Conservation (phyloP, 2,329 filamentous ascomycete species). For the Aspergillus oerlinghausenensis region DNA sequence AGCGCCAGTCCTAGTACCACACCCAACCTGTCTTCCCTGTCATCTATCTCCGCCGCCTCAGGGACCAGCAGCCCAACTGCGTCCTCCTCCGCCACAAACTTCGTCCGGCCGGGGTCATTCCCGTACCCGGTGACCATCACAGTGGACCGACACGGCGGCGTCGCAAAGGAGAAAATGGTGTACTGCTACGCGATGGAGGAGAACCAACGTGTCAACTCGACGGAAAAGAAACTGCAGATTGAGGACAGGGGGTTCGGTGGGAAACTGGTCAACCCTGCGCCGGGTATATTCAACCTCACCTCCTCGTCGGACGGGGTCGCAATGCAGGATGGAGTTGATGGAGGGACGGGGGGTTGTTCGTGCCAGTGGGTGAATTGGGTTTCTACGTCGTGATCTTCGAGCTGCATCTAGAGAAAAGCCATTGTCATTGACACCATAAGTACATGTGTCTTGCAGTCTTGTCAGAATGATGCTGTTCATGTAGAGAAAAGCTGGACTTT, state of each 20-base stretch:
- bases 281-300: constrained; percentile 38
- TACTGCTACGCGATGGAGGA: constrained; percentile 58
- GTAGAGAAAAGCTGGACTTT: not conserved
- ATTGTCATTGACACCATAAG: not conserved
- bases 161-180: constrained; percentile 50
- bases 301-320: constrained; percentile 13
- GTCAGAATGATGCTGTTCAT: not conserved
- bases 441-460: not conserved
- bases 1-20: constrained; percentile 8
- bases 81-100: constrained; percentile 40
- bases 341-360: constrained; percentile 56
- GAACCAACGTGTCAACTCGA: constrained; percentile 42
- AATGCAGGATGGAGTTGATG: constrained; percentile 50
- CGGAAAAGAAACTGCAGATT: constrained; percentile 44
- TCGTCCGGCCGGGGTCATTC: constrained; percentile 53
- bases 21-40: constrained; percentile 9
- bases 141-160: constrained; percentile 57
- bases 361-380: constrained; percentile 57
- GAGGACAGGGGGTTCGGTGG: constrained; percentile 52
- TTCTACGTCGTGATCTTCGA: constrained; percentile 1
- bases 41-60: constrained; percentile 14
- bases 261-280: constrained; percentile 47
- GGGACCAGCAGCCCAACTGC: not conserved
- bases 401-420: not conserved
- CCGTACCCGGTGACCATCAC: constrained; percentile 59